Evolutionary conservation across 257 asterid species (phyloP), one percentile per base, ranked within the genome.

Genomic region (Primulina tabacum): DNA sequence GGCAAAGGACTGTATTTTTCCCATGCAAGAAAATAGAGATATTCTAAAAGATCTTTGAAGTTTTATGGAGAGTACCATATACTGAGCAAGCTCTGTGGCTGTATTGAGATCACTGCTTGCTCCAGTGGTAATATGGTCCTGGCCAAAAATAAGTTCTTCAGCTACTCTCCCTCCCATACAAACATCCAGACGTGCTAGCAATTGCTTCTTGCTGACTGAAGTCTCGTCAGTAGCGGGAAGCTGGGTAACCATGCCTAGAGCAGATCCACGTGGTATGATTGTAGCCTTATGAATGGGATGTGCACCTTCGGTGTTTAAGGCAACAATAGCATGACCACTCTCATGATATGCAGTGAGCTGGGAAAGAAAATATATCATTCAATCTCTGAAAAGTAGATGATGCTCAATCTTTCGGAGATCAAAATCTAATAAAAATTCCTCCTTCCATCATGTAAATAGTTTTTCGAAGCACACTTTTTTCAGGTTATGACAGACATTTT

Each of bases 81-180:
- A 93, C 1, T 83, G 92, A 59, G 99, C 99, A 52, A 93, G 93
- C 79, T 93, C 95, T 0, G 99, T 89, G 68, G 99, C 99, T 24
- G 89, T 82, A 71, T 79, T 74, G 21, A 93, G 96, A 82, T 93
- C 96, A 70, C 95, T 93, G 74, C 89, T 89, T 59, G 97, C 97
- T 78, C 99, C 97, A 47, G 96, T 93, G n/a, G 97, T 93, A 37
- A 93, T 68, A 68, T 87, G 82, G 78, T 93, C 97, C 78, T 84
- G 77, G 64, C 99, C 99, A 60, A 93, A 93, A 75, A 90, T 84
- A 62, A 93, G 96, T 76, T 90, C 99, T 75, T 93, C 99, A 0
- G 97, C 99, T 38, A 91, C 97, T 84, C 97, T 82, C 63, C 99
- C 97, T 63, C 99, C 99, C 97, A 93, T 93, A 77, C 99, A 93